These are phyloP conservation scores for Thelephora aurantiotincta DNA, from an alignment of 768 basidiomycete genomes.

Conservation along the genomic window DNA sequence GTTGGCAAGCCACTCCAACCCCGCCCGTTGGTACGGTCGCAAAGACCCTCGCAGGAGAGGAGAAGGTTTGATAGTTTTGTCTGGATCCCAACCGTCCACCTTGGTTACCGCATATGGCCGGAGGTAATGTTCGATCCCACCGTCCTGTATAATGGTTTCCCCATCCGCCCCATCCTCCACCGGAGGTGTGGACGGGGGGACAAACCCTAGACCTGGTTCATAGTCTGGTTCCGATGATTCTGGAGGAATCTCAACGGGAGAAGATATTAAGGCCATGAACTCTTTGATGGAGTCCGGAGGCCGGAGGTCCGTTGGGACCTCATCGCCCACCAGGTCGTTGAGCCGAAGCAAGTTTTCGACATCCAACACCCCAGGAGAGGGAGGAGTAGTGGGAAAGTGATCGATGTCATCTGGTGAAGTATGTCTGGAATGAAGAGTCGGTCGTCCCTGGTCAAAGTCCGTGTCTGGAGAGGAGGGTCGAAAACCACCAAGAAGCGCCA, in stretches of 20 bases:
- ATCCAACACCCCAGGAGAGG: neutral
- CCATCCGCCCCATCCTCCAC: no score
- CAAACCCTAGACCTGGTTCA: neutral
- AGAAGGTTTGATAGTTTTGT: conserved; percentile 43
- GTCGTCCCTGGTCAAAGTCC: no score
- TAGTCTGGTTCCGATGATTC: neutral
- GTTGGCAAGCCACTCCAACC: conserved; percentile 88
- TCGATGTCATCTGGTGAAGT: neutral
- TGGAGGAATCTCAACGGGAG: neutral
- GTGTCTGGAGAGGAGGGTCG: neutral
- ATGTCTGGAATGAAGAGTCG: neutral
- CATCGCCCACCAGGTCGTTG: neutral
- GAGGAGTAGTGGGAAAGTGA: neutral
- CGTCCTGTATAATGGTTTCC: conserved; percentile 25
- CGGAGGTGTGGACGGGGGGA: no score
- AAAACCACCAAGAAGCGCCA: neutral
- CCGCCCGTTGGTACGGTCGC: conserved; percentile 87
- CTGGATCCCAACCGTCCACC: conserved; percentile 45
- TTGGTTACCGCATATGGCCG: conserved; percentile 59
- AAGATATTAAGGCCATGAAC: neutral
- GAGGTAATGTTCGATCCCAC: conserved; percentile 30
- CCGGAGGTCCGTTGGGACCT: neutral
- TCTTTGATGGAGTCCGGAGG: neutral
- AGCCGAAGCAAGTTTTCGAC: neutral
- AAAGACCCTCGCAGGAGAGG: conserved; percentile 75